Evolutionary conservation across 305 asterid species (phyloP), one percentile per base, ranked within the genome.

Genomic region (Solanum hybrid): DNA sequence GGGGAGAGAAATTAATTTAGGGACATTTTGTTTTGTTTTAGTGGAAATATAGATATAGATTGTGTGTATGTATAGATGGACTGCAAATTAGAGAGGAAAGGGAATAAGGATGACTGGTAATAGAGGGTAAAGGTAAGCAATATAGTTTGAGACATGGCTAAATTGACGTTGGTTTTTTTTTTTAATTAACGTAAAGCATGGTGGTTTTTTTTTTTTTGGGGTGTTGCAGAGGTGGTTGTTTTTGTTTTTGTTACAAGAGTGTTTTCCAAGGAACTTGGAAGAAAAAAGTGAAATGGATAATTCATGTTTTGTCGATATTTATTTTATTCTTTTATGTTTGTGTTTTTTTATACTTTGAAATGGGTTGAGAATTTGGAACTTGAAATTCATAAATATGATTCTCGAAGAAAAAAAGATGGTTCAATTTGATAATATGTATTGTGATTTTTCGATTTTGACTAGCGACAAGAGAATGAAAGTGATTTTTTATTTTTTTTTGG

Each of bases 211-310:
- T 85, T 10, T 31, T 5, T 5, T 29, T 60, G 7, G 9, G 42
- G 29, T 69, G 14, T 86, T 87, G 93, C 94, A 92, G 92, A 90
- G 91, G 87, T 37, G 60, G 90, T 24, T 66, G 92, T 36, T 71
- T 64, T 64, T 24, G 31, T 81, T 81, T 81, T 40, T 69, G 88
- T 24, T 11, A 90, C 80, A 89, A 75, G 91, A 64, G 85, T 88
- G 89, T 51, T 90, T 89, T 91, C 92, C 93, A 89, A 92, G 88
- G 91, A 91, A 87, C 69, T 87, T 89, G 93, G 93, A 78, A 66
- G 32, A 69, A 90, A 40, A 86, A 88, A 64, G 17, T 29, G 87
- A 9, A 82, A 69, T 88, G 89, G 89, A 82, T 71, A 60, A 79
- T 36, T 71, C 78, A 66, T 56, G 22, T 81, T 36, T 10, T 26